These are phyloP conservation scores for Porcisia deanei DNA, from an alignment of 208 protist genomes.

Conservation along the genomic window DNA sequence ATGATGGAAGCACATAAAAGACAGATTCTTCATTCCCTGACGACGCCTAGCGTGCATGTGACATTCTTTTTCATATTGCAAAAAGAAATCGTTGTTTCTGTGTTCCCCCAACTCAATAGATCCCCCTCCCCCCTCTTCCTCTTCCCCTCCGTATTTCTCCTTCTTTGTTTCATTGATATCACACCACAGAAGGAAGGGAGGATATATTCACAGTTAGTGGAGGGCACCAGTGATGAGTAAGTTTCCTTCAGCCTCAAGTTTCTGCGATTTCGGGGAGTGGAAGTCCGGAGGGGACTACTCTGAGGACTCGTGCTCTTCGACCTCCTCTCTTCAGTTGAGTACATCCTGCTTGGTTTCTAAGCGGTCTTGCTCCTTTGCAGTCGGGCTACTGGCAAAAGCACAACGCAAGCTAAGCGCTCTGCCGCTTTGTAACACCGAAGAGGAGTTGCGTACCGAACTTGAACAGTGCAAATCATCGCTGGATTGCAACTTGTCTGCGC, in stretches of 20 bases:
- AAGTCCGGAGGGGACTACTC: constrained; percentile 24
- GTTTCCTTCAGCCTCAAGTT: background rate
- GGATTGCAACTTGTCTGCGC: constrained; percentile 65
- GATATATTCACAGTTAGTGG: background rate
- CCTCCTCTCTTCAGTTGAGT: constrained; percentile 3
- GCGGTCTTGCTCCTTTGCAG: background rate
- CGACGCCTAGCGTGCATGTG: background rate
- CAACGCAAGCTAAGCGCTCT: constrained; percentile 35
- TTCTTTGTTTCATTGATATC: background rate
- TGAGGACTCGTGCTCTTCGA: constrained; percentile 12
- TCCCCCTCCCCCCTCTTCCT: background rate
- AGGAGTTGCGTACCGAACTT: constrained; percentile 60
- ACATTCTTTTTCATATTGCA: background rate
- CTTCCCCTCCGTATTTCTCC: background rate
- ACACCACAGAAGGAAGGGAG: background rate
- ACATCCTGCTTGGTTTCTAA: constrained; percentile 2
- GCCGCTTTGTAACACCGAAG: constrained; percentile 29
- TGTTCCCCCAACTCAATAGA: background rate
- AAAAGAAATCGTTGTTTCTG: too few relatives aligned
- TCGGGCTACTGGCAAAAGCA: background rate
- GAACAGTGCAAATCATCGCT: constrained; percentile 36
- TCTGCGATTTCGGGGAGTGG: constrained; percentile 25
- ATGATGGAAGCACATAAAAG: background rate
- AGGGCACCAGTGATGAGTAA: background rate
- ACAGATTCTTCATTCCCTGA: background rate